A percentile compares a stretch with the other conserved stretches of the same genome.
These are phyloP conservation scores for Oryza australiensis DNA, from an alignment of 176 grass and related monocot genomes.

Conservation along the genomic window DNA sequence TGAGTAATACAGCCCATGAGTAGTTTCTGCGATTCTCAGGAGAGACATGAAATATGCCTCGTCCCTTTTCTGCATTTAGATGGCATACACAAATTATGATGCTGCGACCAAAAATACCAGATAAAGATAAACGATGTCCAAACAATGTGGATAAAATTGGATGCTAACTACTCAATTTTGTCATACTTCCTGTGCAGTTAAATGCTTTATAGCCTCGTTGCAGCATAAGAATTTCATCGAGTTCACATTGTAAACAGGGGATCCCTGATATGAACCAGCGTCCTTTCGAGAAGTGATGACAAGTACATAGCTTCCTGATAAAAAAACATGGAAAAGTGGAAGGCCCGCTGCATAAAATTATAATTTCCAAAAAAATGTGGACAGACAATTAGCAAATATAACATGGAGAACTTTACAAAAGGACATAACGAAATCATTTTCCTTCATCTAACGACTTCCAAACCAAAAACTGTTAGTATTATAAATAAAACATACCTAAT, in stretches of 20 bases:
- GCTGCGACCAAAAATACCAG: slow-evolving; percentile 25
- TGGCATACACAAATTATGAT: slow-evolving; percentile 21
- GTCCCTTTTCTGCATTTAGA: slow-evolving; percentile 78
- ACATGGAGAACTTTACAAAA: slow-evolving; percentile 12
- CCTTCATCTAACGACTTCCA: neutral
- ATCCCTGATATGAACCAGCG: slow-evolving; percentile 70
- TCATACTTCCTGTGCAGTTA: slow-evolving; percentile 89
- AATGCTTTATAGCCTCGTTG: slow-evolving; percentile 79
- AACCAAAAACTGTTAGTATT: too few relatives aligned
- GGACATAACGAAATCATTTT: neutral
- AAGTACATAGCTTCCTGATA: slow-evolving; percentile 81
- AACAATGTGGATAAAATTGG: slow-evolving; percentile 34
- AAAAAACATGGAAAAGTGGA: slow-evolving; percentile 34
- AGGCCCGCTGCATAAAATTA: neutral
- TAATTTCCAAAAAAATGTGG: slow-evolving; percentile 14
- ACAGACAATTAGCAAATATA: slow-evolving; percentile 4
- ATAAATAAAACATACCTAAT: too few relatives aligned
- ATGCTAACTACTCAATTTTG: slow-evolving; percentile 17
- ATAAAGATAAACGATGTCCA: slow-evolving; percentile 1
- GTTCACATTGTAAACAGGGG: slow-evolving; percentile 60
- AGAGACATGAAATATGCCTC: slow-evolving; percentile 98
- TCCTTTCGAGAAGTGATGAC: slow-evolving; percentile 84
- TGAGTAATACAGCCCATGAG: slow-evolving; percentile 85
- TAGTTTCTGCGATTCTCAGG: slow-evolving; percentile 79
- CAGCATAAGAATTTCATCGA: slow-evolving; percentile 91